Conservation (phyloP, 345 rosid genomes). For the Boechera retrofracta region DNA sequence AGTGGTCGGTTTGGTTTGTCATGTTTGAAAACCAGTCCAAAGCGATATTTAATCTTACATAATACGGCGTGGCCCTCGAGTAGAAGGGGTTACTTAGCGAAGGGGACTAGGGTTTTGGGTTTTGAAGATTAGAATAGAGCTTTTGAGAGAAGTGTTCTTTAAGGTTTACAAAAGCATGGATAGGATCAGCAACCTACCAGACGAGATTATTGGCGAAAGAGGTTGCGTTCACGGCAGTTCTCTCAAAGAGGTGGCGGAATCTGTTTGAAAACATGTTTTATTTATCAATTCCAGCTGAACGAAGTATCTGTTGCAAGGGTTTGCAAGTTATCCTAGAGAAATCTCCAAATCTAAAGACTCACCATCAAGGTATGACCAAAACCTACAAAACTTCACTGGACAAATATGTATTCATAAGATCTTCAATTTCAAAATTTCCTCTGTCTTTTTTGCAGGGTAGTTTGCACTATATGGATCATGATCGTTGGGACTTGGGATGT, state of each 20-base stretch:
- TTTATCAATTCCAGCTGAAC: neutral
- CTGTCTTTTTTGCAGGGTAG: neutral
- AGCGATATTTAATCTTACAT: neutral
- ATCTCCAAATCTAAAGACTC: constrained; percentile 13
- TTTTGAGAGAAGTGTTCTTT: neutral
- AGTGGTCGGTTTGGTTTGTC: too few relatives aligned
- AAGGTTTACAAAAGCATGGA: neutral
- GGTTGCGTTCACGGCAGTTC: neutral
- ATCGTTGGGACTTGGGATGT: neutral
- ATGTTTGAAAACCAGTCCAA: too few relatives aligned
- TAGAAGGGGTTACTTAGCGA: too few relatives aligned
- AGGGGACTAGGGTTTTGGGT: neutral
- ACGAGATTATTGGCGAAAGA: neutral
- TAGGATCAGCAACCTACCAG: neutral
- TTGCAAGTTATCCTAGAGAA: neutral
- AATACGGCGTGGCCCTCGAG: neutral
- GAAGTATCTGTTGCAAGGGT: neutral
- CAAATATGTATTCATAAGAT: neutral
- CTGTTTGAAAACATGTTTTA: neutral
- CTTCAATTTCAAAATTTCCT: neutral
- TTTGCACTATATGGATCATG: neutral
- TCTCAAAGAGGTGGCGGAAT: neutral
- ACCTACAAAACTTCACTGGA: neutral
- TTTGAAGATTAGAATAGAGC: neutral
- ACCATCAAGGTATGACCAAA: neutral